These are phyloP conservation scores for Scleroderma citrinum DNA, from an alignment of 768 basidiomycete genomes.

Conservation along the genomic window DNA sequence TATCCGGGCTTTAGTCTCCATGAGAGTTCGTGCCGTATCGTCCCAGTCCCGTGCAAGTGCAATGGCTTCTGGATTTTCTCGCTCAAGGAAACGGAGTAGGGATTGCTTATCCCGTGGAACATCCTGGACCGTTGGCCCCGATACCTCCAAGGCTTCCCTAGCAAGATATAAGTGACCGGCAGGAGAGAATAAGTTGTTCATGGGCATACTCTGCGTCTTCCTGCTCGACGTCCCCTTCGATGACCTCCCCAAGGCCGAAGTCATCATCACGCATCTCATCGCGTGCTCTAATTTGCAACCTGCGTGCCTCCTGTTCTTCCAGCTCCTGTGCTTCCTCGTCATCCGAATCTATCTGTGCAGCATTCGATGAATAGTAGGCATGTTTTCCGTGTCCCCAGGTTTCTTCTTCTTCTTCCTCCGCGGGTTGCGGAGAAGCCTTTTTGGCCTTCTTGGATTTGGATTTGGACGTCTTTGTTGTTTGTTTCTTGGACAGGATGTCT, in stretches of 20 bases:
- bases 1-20: slow-evolving; percentile 48
- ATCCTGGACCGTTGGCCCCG: slow-evolving; percentile 8
- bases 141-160: slow-evolving; percentile 12
- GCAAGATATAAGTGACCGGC: background rate
- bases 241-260: slow-evolving; percentile 70
- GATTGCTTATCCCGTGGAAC: slow-evolving; percentile 53
- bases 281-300: slow-evolving; percentile 70
- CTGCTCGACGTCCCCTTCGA: slow-evolving; percentile 30
- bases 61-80: slow-evolving; percentile 69
- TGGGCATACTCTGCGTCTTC: slow-evolving; percentile 25
- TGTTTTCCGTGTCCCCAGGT: slow-evolving; percentile 78
- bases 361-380: slow-evolving; percentile 85
- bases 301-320: slow-evolving; percentile 81
- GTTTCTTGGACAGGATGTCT: slow-evolving; percentile 6
- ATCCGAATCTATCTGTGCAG: slow-evolving; percentile 71
- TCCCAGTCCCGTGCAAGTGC: slow-evolving; percentile 84
- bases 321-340: slow-evolving; percentile 86
- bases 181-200: background rate
- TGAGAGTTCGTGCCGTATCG: slow-evolving; percentile 51
- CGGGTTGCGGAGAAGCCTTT: slow-evolving; percentile 9
- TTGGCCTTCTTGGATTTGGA: slow-evolving; percentile 12
- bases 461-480: slow-evolving; percentile 7
- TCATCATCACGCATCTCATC: slow-evolving; percentile 72
- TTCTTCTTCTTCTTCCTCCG: slow-evolving; percentile 46
- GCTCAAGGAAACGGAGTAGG: slow-evolving; percentile 64